Evolutionary conservation across 345 rosid genomes (phyloP).

Genomic region (Hibiscus trionum): DNA sequence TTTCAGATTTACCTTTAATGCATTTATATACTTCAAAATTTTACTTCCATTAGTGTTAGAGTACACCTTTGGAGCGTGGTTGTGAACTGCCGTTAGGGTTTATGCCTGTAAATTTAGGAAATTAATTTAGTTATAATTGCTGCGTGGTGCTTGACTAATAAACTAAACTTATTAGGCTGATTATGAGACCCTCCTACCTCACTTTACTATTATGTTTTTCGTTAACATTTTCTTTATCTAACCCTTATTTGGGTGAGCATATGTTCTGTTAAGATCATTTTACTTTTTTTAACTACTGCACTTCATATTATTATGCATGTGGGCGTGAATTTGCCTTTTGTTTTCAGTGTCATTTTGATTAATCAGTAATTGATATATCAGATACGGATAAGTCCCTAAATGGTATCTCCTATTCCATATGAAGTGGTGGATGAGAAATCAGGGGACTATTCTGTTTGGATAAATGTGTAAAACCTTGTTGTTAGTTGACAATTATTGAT

Average conservation of each 20-base stretch:
- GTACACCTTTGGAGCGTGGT: background rate
- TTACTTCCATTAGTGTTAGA: background rate
- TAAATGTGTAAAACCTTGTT: background rate
- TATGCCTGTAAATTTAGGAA: background rate
- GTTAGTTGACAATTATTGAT: background rate
- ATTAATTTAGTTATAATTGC: too few species aligned
- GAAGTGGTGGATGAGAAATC: background rate
- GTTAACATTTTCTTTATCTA: background rate
- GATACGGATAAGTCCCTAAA: background rate
- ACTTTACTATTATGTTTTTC: background rate
- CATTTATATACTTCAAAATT: background rate
- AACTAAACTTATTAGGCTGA: background rate
- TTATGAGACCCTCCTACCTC: background rate
- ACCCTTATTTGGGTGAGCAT: background rate
- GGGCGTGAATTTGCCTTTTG: background rate
- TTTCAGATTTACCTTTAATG: background rate
- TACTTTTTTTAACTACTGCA: background rate
- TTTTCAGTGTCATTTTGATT: background rate
- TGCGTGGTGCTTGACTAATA: background rate
- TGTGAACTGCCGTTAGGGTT: background rate
- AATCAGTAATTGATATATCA: background rate
- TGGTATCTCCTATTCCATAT: background rate
- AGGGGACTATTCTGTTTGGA: background rate
- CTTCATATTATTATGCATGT: background rate
- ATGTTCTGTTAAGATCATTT: background rate